These are phyloP conservation scores for Hebeloma cylindrosporum DNA, from an alignment of 768 basidiomycete genomes.

Conservation along the genomic window DNA sequence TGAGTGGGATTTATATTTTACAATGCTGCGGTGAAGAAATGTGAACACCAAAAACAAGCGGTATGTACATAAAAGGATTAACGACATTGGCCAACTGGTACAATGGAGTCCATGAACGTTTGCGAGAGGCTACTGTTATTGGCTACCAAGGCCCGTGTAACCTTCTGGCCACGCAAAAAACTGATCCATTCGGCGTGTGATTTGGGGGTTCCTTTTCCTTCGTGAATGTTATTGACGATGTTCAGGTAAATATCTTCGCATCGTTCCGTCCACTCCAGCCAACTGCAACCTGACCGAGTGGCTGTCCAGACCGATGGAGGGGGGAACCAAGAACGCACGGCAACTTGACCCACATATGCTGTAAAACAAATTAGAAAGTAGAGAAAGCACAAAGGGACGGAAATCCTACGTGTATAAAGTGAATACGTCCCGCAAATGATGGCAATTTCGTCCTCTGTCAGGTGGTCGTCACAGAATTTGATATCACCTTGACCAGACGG, in stretches of 20 bases:
- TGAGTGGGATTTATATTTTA: too few species aligned
- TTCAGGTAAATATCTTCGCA: constrained; percentile 2
- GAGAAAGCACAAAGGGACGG: not conserved
- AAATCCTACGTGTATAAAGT: constrained; percentile 11
- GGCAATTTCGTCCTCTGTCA: constrained; percentile 13
- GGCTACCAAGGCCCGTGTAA: not conserved
- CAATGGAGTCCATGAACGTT: too few species aligned
- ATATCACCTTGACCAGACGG: not conserved
- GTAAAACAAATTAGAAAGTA: not conserved
- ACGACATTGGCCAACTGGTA: too few species aligned
- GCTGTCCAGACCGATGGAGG: constrained; percentile 10
- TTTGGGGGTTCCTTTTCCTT: not conserved
- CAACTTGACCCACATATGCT: not conserved
- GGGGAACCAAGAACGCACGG: constrained; percentile 12
- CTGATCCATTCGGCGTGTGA: not conserved
- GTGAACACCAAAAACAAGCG: too few species aligned
- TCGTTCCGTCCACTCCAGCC: constrained; percentile 12
- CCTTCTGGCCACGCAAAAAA: not conserved
- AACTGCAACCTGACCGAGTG: constrained; percentile 5
- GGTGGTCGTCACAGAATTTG: constrained; percentile 12
- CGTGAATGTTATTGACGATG: not conserved
- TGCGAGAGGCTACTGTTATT: not conserved
- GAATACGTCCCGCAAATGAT: constrained; percentile 14
- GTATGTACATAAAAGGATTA: too few species aligned
- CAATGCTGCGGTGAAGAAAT: too few species aligned